Base-by-base conservation (phyloP, 164 flowering plant genomes). In the Chloranthus sessilifolius region DNA sequence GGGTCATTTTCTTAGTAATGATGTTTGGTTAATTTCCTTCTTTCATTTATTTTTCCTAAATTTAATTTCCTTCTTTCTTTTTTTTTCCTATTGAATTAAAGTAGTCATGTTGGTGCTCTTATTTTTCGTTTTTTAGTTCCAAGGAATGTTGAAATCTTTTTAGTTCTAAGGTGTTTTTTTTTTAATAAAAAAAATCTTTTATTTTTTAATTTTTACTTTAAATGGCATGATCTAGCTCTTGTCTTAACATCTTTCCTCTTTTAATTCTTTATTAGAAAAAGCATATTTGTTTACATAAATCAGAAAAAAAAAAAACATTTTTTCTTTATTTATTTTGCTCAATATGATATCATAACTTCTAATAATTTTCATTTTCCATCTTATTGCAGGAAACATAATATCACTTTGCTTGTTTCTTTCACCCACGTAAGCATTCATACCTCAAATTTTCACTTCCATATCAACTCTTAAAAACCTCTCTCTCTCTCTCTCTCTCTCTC, bases 311-410 rank as follows among this genome's bases (percentile, higher is more conserved):
- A n/a, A 33, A 12, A 25, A 27, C 12, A 30, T 23, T 30, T 46
- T 6, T 27, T 31, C 7, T 33, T 27, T n/a, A 3, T 30, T 47
- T 11, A 25, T 29, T 3, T 50, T 14, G 23, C 8, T 30, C 15
- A 14, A 9, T 38, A 12, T 26, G 10, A 14, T 7, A 36, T 2
- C 3, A 23, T 41, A 3, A 9, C 25, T 24, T 12, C 16, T n/a
- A 44, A 16, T 12, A 9, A 10, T 36, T 20, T 16, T 15, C 8
- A 25, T 16, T 40, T 29, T 20, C 44, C 19, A 39, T 22, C 45
- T 31, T 22, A 24, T 55, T 82, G 52, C 87, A 85, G 95, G 95
- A 33, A 85, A 85, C 57, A 25, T 72, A 28, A 76, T 75, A 34
- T 50, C 89, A 9, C 55, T 80, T 29, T 59, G 72, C 57, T 34